phyloP scores from a whole-genome alignment of 2,329 filamentous ascomycete species.

The Talaromyces sp. region DNA sequence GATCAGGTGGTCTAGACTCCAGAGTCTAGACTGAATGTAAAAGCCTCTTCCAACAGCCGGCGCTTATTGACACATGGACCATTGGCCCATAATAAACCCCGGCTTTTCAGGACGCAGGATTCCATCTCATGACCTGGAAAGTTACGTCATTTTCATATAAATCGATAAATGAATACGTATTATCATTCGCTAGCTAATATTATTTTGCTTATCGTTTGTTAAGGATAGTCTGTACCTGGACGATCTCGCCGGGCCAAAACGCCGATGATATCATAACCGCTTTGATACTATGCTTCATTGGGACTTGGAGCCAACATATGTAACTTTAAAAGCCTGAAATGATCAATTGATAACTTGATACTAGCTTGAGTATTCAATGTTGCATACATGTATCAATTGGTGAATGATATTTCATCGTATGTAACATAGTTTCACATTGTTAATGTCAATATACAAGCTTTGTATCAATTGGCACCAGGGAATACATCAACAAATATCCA shows the following conservation, averaged over 20 bases:
- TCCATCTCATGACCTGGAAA: neutral
- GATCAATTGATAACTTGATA: neutral
- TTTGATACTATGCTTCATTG: neutral
- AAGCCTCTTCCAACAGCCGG: neutral
- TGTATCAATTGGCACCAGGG: too few relatives aligned
- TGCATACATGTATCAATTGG: neutral
- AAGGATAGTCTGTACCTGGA: neutral
- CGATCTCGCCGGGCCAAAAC: neutral
- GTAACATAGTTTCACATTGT: neutral
- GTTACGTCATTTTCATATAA: neutral
- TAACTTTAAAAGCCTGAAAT: neutral
- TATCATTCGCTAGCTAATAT: neutral
- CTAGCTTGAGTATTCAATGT: neutral
- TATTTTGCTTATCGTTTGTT: neutral
- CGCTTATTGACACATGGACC: neutral
- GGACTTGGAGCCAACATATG: too few relatives aligned
- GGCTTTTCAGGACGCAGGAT: neutral
- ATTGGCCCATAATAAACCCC: neutral
- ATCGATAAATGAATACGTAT: neutral
- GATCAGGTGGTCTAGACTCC: neutral
- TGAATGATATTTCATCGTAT: neutral
- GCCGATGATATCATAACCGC: neutral
- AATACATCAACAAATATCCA: neutral
- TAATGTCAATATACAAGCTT: neutral
- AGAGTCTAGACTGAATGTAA: neutral